Percentiles rank a stretch among this genome's conserved stretches.
These are phyloP conservation scores for Raphanus hybrid DNA, from an alignment of 441 rosid genomes.

Conservation along the genomic window DNA sequence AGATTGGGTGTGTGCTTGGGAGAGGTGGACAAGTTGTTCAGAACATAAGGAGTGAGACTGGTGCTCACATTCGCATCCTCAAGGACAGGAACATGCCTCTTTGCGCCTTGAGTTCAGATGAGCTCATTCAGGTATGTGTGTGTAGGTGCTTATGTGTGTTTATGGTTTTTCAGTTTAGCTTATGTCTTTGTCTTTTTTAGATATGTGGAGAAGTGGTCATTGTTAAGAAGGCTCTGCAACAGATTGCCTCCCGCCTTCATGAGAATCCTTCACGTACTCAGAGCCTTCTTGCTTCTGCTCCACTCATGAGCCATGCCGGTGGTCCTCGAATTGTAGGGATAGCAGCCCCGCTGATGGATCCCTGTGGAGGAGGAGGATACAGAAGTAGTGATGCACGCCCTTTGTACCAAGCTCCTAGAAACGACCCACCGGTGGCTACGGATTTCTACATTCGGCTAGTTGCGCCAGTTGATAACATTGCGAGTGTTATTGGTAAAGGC, in stretches of 20 bases:
- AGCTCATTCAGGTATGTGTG: conserved; percentile 89
- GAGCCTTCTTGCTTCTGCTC: conserved; percentile 73
- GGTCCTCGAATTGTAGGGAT: conserved; percentile 60
- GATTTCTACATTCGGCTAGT: conserved; percentile 80
- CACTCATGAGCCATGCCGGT: conserved; percentile 43
- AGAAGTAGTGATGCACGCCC: conserved; percentile 48
- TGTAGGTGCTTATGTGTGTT: no score
- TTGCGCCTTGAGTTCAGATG: conserved; percentile 87
- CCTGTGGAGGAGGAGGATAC: conserved; percentile 62
- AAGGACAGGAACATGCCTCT: conserved; percentile 91
- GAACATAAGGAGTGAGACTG: conserved; percentile 83
- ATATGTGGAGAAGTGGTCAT: conserved; percentile 61
- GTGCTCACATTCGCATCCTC: conserved; percentile 89
- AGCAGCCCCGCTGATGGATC: conserved; percentile 74
- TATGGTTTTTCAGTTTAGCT: not conserved
- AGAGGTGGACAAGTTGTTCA: conserved; percentile 96
- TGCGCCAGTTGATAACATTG: conserved; percentile 74
- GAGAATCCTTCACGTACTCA: conserved; percentile 93
- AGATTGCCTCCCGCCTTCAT: conserved; percentile 87
- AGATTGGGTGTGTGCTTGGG: conserved; percentile 97
- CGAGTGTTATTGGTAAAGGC: conserved; percentile 89
- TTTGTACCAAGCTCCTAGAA: conserved; percentile 78
- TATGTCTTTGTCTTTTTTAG: conserved; percentile 47
- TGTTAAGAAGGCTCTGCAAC: conserved; percentile 79
- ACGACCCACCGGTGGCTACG: conserved; percentile 48